phyloP scores from a whole-genome alignment of 1,139 yeast genomes.

The Nakaseomyces glabratus region DNA sequence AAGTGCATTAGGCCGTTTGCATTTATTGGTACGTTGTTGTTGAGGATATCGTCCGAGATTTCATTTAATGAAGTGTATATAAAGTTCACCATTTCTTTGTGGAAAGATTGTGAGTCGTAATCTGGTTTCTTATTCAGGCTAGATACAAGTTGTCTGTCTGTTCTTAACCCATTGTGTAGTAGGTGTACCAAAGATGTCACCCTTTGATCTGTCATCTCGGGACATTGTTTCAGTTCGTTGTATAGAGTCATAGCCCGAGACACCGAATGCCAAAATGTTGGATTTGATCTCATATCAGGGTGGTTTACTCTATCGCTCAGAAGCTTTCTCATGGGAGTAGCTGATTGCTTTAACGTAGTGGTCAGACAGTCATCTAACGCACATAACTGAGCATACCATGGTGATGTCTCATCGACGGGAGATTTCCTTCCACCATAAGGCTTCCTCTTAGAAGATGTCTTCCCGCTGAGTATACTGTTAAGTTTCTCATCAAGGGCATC shows the following conservation, averaged over 20 bases:
- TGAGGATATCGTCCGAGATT: constrained; percentile 40
- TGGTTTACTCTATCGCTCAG: constrained; percentile 1
- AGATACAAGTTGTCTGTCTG: constrained; percentile 40
- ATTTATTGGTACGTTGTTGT: constrained; percentile 32
- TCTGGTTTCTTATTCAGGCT: constrained; percentile 44
- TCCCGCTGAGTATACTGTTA: constrained; percentile 1
- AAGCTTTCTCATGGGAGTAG: constrained; percentile 13
- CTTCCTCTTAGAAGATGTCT: background rate
- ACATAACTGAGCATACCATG: constrained; percentile 34
- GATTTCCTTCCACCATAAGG: background rate
- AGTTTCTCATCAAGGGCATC: constrained; percentile 5
- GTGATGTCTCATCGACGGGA: constrained; percentile 21
- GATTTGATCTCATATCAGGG: background rate
- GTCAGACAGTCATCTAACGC: constrained; percentile 41
- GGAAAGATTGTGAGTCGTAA: constrained; percentile 43
- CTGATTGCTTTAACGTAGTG: constrained; percentile 29
- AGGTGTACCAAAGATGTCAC: constrained; percentile 38
- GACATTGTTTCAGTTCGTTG: constrained; percentile 34
- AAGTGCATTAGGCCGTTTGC: constrained; percentile 48
- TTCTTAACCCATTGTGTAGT: constrained; percentile 42
- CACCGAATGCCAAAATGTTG: constrained; percentile 39
- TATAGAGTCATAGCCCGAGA: constrained; percentile 39
- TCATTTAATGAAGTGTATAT: constrained; percentile 39
- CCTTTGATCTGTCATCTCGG: constrained; percentile 35
- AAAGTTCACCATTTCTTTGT: constrained; percentile 38